These are phyloP conservation scores for Candida pseudofarinosa DNA, from an alignment of 805 yeast genomes.

Conservation along the genomic window DNA sequence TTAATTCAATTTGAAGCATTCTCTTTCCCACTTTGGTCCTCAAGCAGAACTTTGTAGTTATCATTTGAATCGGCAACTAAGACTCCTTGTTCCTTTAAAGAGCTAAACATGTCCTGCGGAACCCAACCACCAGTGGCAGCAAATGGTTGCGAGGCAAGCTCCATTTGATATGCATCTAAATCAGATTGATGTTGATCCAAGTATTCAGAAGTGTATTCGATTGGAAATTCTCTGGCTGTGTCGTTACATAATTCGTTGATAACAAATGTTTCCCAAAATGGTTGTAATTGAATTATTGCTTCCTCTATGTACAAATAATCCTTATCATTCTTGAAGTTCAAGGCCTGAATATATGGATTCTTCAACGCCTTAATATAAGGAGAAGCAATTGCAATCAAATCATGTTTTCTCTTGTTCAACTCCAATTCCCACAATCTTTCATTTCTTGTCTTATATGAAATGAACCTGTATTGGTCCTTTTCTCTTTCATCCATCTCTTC, in stretches of 20 bases:
- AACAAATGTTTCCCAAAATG: constrained; percentile 65
- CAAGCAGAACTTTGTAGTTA: constrained; percentile 20
- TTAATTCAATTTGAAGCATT: neutral
- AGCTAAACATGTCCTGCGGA: constrained; percentile 87
- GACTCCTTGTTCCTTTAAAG: constrained; percentile 62
- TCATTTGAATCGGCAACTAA: constrained; percentile 54
- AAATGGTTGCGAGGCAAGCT: constrained; percentile 69
- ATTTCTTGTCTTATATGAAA: constrained; percentile 86
- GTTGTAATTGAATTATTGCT: constrained; percentile 58
- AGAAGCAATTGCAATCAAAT: constrained; percentile 73
- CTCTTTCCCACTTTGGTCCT: neutral
- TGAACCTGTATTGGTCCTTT: constrained; percentile 76
- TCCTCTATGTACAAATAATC: constrained; percentile 66
- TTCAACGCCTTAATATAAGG: constrained; percentile 77
- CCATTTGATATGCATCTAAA: constrained; percentile 64
- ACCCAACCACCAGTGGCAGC: constrained; percentile 93
- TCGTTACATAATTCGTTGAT: constrained; percentile 53
- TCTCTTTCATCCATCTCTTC: constrained; percentile 65
- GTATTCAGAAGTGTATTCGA: constrained; percentile 55
- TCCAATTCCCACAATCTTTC: constrained; percentile 84
- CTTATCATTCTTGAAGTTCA: constrained; percentile 52
- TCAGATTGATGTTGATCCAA: constrained; percentile 54
- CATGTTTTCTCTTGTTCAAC: constrained; percentile 59
- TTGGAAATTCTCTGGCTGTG: constrained; percentile 48
- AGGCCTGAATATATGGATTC: constrained; percentile 57